phyloP scores from a whole-genome alignment of 805 yeast genomes.

The Clavispora vitiphila region DNA sequence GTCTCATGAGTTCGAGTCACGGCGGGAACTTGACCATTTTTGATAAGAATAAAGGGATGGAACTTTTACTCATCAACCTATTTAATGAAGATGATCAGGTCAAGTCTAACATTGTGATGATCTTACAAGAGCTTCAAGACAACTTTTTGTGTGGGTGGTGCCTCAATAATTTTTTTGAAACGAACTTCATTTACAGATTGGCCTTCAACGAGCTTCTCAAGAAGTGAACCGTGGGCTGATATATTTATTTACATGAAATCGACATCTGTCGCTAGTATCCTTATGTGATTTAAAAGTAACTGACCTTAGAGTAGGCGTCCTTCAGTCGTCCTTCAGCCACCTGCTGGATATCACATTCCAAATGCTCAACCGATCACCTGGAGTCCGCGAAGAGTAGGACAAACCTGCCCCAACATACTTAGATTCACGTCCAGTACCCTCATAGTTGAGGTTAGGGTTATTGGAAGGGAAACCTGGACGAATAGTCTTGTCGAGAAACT shows the following conservation, averaged over 20 bases:
- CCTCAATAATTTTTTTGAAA: slow-evolving; percentile 29
- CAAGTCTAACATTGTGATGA: slow-evolving; percentile 37
- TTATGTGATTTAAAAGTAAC: too few relatives aligned
- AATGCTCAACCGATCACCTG: slow-evolving; percentile 48
- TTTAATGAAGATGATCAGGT: slow-evolving; percentile 38
- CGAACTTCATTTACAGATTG: slow-evolving; percentile 35
- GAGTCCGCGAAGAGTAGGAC: slow-evolving; percentile 51
- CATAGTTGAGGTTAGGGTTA: slow-evolving; percentile 27
- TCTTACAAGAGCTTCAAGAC: slow-evolving; percentile 39
- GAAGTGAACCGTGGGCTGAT: neutral
- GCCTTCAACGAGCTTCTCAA: slow-evolving; percentile 32
- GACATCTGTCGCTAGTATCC: too few relatives aligned
- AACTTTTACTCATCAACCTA: slow-evolving; percentile 34
- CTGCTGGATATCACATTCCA: slow-evolving; percentile 14
- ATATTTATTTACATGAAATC: neutral
- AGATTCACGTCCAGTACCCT: slow-evolving; percentile 44
- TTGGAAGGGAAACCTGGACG: slow-evolving; percentile 53
- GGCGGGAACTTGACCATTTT: slow-evolving; percentile 38
- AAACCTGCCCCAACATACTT: slow-evolving; percentile 66
- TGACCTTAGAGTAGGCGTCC: too few relatives aligned
- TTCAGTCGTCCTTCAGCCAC: slow-evolving; percentile 1
- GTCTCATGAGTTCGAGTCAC: slow-evolving; percentile 32
- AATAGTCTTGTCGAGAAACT: slow-evolving; percentile 23
- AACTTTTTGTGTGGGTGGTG: slow-evolving; percentile 44
- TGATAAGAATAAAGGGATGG: slow-evolving; percentile 43